phyloP scores from a whole-genome alignment of 257 asterid genomes.

The Solanum paucissectum region DNA sequence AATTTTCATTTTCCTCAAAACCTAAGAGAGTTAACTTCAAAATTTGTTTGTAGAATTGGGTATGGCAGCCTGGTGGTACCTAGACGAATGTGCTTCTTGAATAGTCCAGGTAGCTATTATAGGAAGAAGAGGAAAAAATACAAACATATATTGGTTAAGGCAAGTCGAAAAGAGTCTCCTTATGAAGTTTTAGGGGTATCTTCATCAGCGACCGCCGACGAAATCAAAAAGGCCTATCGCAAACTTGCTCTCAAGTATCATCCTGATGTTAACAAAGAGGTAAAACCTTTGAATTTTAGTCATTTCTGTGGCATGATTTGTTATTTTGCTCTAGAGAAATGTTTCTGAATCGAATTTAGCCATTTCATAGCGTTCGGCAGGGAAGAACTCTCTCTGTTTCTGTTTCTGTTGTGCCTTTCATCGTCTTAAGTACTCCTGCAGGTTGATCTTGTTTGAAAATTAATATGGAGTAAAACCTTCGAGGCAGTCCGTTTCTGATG shows the following conservation, averaged over 20 bases:
- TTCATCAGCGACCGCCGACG: constrained; percentile 56
- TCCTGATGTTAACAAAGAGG: constrained; percentile 94
- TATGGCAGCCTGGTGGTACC: constrained; percentile 11
- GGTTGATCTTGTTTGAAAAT: not conserved
- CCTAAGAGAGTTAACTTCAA: not conserved
- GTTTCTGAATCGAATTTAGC: no score
- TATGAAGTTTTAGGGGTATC: constrained; percentile 80
- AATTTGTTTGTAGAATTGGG: constrained; percentile 22
- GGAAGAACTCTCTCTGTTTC: not conserved
- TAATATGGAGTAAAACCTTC: not conserved
- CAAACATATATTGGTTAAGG: constrained; percentile 23
- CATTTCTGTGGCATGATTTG: not conserved
- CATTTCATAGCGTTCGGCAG: no score
- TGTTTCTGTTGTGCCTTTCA: not conserved
- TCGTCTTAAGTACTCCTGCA: not conserved
- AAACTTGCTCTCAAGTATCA: constrained; percentile 89
- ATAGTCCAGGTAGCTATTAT: constrained; percentile 3
- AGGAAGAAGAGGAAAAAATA: constrained; percentile 17
- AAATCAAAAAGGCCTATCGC: constrained; percentile 83
- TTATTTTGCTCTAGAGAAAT: no score
- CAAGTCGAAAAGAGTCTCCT: constrained; percentile 65
- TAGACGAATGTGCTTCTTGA: constrained; percentile 7
- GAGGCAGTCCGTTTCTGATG: not conserved
- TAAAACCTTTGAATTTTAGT: not conserved
- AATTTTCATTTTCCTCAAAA: constrained; percentile 12